Base-by-base conservation (phyloP, 2,329 filamentous ascomycete genomes). In the Nannizziopsis barbatae region DNA sequence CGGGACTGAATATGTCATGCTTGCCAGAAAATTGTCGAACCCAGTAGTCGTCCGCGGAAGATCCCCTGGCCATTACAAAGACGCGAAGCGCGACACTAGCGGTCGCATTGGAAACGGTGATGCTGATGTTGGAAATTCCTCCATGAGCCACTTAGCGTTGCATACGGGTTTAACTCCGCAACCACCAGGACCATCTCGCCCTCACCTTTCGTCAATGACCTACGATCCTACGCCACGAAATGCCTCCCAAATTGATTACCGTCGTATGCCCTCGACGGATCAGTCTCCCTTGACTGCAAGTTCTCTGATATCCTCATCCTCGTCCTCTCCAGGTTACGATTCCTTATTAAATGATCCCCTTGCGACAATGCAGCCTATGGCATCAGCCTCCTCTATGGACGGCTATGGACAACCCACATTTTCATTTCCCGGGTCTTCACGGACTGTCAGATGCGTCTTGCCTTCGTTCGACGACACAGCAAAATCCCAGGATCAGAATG, bases 21-120 rank as follows among this genome's bases (percentile, higher is more conserved):
- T 92, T 45, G 85, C 84, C 2, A 77, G 79, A 50, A 75, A 77
- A 42, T 80, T 84, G 58, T 90, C 85, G 5, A 80, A 83, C 51
- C 84, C 83, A 61, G 86, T 92, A 75, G 87, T 93, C 56, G 86
- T 92, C n/a, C 82, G 86, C 17, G 86, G 86, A 5, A 78, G 86
- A 20, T 89, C 84, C 6, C 86, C 86, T 0, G 86, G 85, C 1
- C 86, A 88, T 59, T 88, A 88, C 65, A 81, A 84, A 59, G 79
- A 82, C 39, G 80, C 83, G 55, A 72, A 82, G 53, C 75, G 81
- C 47, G 75, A 79, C 45, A 86, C 81, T 62, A 75, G 80, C 2
- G 79, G 81, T 57, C 86, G 83, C 58, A 82, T 84, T 49, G 83
- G 84, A 11, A 80, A 81, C 0, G 77, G 41, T 14, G 41, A 79